Percentiles rank a stretch among this genome's conserved stretches.
Evolutionary conservation across 495 filamentous ascomycete species (phyloP).

Genomic region (Hyaloscypha bicolor): DNA sequence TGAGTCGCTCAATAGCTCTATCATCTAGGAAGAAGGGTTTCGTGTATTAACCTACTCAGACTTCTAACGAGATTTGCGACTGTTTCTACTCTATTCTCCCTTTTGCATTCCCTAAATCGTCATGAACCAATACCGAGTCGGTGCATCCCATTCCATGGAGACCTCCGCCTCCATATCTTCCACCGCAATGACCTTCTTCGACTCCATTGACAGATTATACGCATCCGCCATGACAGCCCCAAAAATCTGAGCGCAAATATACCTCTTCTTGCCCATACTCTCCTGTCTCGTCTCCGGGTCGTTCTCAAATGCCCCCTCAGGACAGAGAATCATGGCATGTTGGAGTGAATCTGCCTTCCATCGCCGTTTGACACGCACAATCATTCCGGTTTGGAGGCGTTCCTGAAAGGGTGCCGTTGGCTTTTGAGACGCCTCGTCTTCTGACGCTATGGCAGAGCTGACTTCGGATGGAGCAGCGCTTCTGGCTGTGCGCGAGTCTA

Average conservation of each 20-base stretch:
- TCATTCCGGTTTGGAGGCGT: slow-evolving; percentile 40
- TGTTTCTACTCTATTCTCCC: too few species aligned
- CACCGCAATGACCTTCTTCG: slow-evolving; percentile 34
- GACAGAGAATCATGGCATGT: neutral
- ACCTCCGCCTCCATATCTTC: slow-evolving; percentile 41
- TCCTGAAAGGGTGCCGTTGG: slow-evolving; percentile 32
- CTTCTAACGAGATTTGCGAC: too few species aligned
- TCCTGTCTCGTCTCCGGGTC: neutral
- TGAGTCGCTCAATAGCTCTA: too few species aligned
- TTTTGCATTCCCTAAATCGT: slow-evolving; percentile 21
- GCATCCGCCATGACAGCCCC: slow-evolving; percentile 35
- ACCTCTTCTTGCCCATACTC: slow-evolving; percentile 12
- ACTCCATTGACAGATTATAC: slow-evolving; percentile 39
- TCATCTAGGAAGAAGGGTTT: too few species aligned
- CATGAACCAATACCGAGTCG: slow-evolving; percentile 43
- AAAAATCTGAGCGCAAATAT: slow-evolving; percentile 35
- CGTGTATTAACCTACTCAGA: too few species aligned
- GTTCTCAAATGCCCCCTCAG: neutral
- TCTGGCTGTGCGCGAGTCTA: slow-evolving; percentile 32
- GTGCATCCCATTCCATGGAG: slow-evolving; percentile 43
- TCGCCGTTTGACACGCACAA: slow-evolving; percentile 22
- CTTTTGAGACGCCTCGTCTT: slow-evolving; percentile 23
- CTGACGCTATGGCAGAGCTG: slow-evolving; percentile 6
- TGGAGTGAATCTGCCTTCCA: neutral
- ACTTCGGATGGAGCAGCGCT: neutral